A percentile compares a stretch with the other conserved stretches of the same genome.
Evolutionary conservation across 495 filamentous ascomycete species (phyloP).

Genomic region (Podospora tetraspora): DNA sequence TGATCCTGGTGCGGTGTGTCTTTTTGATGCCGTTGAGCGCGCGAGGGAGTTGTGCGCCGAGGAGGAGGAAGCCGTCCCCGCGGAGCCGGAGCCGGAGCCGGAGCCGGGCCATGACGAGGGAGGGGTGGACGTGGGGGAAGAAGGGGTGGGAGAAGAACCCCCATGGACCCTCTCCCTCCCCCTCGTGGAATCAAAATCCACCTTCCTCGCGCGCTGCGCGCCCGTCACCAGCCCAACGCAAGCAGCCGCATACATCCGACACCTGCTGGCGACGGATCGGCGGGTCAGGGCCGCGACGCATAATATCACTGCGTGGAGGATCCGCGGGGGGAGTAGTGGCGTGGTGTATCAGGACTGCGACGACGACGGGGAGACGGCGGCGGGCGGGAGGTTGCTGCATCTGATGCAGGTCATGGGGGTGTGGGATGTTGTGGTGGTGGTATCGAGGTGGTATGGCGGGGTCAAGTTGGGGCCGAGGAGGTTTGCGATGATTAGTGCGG

Average conservation of each 20-base stretch:
- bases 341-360: constrained; percentile 81
- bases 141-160: constrained; percentile 33
- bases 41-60: constrained; percentile 33
- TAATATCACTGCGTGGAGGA: constrained; percentile 70
- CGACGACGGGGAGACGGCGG: constrained; percentile 95
- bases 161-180: constrained; percentile 68
- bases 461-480: constrained; percentile 79
- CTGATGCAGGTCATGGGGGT: constrained; percentile 93
- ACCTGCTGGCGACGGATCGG: constrained; percentile 74
- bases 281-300: constrained; percentile 80
- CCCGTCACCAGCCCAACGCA: constrained; percentile 60
- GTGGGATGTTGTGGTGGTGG: constrained; percentile 89
- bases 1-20: constrained; percentile 69
- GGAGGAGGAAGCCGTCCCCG: too few species aligned
- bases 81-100: too few species aligned
- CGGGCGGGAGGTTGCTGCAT: constrained; percentile 77
- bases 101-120: neutral
- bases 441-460: constrained; percentile 92
- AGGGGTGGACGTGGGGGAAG: neutral
- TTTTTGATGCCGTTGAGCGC: constrained; percentile 81
- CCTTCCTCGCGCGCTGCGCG: constrained; percentile 75
- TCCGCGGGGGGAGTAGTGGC: constrained; percentile 34
- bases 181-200: constrained; percentile 76
- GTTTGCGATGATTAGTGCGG: constrained; percentile 83
- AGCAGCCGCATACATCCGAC: constrained; percentile 61